phyloP scores from a whole-genome alignment of 2,329 filamentous ascomycete genomes.

The Fulvia fulva region DNA sequence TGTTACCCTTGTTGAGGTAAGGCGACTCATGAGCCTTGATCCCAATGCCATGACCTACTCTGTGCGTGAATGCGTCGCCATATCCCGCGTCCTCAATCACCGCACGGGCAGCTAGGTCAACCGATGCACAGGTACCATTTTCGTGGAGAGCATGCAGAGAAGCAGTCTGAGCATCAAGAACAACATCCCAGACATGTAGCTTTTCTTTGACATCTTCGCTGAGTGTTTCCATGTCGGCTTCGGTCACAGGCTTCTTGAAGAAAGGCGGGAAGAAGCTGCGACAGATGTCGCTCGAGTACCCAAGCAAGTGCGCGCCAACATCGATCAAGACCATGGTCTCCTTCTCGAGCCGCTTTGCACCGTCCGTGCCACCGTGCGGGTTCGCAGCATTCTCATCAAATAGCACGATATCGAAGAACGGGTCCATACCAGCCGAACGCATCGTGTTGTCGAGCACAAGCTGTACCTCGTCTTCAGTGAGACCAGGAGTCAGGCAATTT shows the following conservation, averaged over 20 bases:
- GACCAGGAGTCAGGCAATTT: conserved; percentile 50
- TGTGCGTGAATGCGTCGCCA: conserved; percentile 57
- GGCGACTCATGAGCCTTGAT: conserved; percentile 65
- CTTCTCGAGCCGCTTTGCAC: conserved; percentile 47
- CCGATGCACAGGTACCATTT: conserved; percentile 54
- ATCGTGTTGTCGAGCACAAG: conserved; percentile 54
- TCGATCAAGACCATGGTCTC: conserved; percentile 61
- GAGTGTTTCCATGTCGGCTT: conserved; percentile 32
- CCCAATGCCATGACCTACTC: conserved; percentile 61
- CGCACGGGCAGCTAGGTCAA: conserved; percentile 57
- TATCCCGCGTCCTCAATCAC: conserved; percentile 59
- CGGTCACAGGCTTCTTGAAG: conserved; percentile 30
- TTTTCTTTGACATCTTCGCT: conserved; percentile 43
- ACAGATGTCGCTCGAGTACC: conserved; percentile 62
- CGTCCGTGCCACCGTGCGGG: conserved; percentile 52
- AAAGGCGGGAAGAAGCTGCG: conserved; percentile 52
- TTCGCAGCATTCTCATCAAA: conserved; percentile 56
- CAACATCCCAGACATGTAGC: conserved; percentile 56
- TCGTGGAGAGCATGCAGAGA: conserved; percentile 50
- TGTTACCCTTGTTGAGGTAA: conserved; percentile 62
- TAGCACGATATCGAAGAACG: conserved; percentile 62
- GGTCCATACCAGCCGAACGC: conserved; percentile 50
- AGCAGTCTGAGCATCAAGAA: conserved; percentile 58
- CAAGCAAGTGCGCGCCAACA: conserved; percentile 57
- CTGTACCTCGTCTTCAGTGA: conserved; percentile 58